Percentiles rank a stretch among this genome's conserved stretches.
These are phyloP conservation scores for Geotrichum candidum DNA, from an alignment of 1,139 yeast species.

Conservation along the genomic window DNA sequence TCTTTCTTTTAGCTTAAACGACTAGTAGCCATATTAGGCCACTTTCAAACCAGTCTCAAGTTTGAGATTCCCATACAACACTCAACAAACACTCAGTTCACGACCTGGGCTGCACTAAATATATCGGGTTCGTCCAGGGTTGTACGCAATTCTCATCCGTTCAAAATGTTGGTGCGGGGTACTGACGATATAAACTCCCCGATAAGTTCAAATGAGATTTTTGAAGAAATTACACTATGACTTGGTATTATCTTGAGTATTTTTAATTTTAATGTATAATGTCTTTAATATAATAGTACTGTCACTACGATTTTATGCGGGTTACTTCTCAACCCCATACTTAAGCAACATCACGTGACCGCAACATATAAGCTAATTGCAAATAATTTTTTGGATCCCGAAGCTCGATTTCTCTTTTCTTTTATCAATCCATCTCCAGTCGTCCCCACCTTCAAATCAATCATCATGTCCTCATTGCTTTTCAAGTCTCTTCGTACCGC, in stretches of 20 bases:
- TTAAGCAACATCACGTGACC: not conserved
- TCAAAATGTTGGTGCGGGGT: not conserved
- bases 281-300: not conserved
- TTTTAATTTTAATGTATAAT: not conserved
- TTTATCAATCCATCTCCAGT: not conserved
- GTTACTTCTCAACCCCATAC: not conserved
- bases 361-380: not conserved
- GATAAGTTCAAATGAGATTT: not conserved
- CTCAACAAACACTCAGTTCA: not conserved
- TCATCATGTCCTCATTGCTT: not conserved
- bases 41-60: not conserved
- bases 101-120: not conserved
- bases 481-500: not conserved
- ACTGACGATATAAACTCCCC: not conserved
- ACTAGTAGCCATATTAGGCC: not conserved
- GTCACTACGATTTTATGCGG: not conserved
- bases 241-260: not conserved
- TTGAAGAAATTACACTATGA: not conserved
- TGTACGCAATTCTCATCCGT: not conserved
- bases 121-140: not conserved
- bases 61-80: not conserved
- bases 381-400: not conserved
- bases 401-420: not conserved
- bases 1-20: not conserved
- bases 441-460: not conserved